Evolutionary conservation across 2,329 filamentous ascomycete genomes (phyloP), one percentile per base, ranked within the genome.

Genomic region (Berkeleyomyces rouxiae): DNA sequence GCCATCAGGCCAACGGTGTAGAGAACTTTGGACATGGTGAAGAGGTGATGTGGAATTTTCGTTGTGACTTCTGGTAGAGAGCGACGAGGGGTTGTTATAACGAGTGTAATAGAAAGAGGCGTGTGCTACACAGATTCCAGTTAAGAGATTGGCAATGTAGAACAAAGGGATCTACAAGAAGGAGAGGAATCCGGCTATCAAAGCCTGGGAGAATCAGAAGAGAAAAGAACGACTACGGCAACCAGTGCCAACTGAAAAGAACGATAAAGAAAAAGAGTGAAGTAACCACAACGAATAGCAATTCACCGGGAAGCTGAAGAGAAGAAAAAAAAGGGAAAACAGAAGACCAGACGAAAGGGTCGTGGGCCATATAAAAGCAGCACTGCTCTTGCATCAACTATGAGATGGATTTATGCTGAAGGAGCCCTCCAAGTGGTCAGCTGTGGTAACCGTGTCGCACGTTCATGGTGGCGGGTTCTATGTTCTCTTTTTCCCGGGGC

Each of bases 141-240:
- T n/a, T 11, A 59, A 46, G 37, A 47, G 10, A 46, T 37, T 46
- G 58, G 16, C 13, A 37, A 23, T 23, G 23, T 23, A 23, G 23
- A 23, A 39, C 5, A 55, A 13, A n/a, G 11, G 9, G 10, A 51
- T 33, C 49, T 37, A 39, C 13, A 55, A 55, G 36, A 55, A 39
- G 33, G 39, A 55, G 11, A 10, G 13, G 13, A 9, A 37, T 23
- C 23, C 23, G 23, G 23, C 51, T 55, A 55, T 55, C 31, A 37
- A 55, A 55, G 51, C 51, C 33, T 55, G 7, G 13, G 51, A 55
- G 39, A 55, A 36, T 55, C 16, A 31, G 33, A 36, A 59, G 16
- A 58, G 57, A 59, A 59, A 63, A 57, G 62, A 63, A 63, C 51
- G 62, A 60, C 46, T 16, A 33, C 13, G 51, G 58, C 62, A 63